Evolutionary conservation across 768 basidiomycete species (phyloP).

Genomic region (Suillus subluteus): DNA sequence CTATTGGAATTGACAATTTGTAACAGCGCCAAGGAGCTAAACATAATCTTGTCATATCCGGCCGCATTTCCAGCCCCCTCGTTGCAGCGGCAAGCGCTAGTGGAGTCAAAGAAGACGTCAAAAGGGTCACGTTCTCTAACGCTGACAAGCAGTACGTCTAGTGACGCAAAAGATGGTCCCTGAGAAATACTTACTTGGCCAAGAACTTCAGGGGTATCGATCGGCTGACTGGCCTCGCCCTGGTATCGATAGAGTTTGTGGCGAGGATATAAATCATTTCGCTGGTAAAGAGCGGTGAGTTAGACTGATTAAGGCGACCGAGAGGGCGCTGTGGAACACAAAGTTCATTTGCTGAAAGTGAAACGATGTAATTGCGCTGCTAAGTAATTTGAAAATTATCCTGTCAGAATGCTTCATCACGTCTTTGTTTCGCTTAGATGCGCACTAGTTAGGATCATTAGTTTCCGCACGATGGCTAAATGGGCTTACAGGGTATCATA

Average conservation of each 20-base stretch:
- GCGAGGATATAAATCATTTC: constrained; percentile 57
- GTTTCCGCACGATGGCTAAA: neutral
- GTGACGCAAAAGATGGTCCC: constrained; percentile 19
- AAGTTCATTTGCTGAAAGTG: constrained; percentile 42
- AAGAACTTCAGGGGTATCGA: constrained; percentile 52
- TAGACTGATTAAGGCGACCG: constrained; percentile 27
- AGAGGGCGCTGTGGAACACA: constrained; percentile 54
- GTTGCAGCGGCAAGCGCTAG: constrained; percentile 33
- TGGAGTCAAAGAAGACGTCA: constrained; percentile 26
- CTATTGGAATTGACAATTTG: too few relatives aligned
- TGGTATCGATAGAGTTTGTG: constrained; percentile 58
- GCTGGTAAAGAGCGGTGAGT: constrained; percentile 51
- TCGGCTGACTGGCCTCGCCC: constrained; percentile 48
- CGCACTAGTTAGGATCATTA: neutral
- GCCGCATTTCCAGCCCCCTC: constrained; percentile 46
- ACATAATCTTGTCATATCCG: constrained; percentile 42
- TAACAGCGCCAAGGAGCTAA: constrained; percentile 18
- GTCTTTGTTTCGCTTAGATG: neutral
- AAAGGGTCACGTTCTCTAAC: constrained; percentile 50
- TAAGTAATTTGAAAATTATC: too few relatives aligned
- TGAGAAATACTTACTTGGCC: constrained; percentile 46
- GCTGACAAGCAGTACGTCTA: constrained; percentile 29
- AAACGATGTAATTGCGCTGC: too few relatives aligned
- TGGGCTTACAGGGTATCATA: neutral
- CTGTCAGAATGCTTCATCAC: neutral